Percentiles rank a stretch among this genome's conserved stretches.
Conservation (phyloP, 345 rosid species). For the Corymbia maculata region DNA sequence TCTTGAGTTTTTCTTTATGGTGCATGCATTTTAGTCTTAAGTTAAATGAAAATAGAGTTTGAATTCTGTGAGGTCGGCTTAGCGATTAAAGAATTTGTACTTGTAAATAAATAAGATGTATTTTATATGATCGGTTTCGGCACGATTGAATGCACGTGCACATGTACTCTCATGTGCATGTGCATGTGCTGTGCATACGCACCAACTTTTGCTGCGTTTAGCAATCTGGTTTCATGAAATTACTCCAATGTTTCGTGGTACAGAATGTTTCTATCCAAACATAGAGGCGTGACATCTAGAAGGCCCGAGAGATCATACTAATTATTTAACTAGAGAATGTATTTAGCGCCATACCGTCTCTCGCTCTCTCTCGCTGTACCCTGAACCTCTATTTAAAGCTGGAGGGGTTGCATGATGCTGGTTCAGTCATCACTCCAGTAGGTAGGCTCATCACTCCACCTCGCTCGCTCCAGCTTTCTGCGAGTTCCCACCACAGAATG, state of each 20-base stretch:
- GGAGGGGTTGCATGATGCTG: neutral
- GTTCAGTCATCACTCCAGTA: neutral
- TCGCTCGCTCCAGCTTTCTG: neutral
- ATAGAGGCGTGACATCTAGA: no score
- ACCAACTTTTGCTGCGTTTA: neutral
- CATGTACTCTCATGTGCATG: neutral
- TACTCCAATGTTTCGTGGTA: neutral
- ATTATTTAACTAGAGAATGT: neutral
- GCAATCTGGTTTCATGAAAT: neutral
- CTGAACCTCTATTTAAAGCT: neutral
- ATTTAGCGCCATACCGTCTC: neutral
- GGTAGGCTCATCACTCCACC: neutral
- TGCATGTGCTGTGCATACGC: neutral
- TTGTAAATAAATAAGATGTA: neutral
- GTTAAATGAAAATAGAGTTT: neutral
- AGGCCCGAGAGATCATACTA: no score
- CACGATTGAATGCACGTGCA: neutral
- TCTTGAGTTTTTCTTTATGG: neutral
- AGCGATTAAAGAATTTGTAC: neutral
- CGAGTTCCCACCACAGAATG: neutral
- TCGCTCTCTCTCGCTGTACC: neutral
- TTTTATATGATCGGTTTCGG: neutral
- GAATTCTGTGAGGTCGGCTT: neutral
- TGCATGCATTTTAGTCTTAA: neutral
- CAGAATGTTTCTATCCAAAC: neutral